These are phyloP conservation scores for Candida silvicultrix DNA, from an alignment of 805 yeast species.

Conservation along the genomic window DNA sequence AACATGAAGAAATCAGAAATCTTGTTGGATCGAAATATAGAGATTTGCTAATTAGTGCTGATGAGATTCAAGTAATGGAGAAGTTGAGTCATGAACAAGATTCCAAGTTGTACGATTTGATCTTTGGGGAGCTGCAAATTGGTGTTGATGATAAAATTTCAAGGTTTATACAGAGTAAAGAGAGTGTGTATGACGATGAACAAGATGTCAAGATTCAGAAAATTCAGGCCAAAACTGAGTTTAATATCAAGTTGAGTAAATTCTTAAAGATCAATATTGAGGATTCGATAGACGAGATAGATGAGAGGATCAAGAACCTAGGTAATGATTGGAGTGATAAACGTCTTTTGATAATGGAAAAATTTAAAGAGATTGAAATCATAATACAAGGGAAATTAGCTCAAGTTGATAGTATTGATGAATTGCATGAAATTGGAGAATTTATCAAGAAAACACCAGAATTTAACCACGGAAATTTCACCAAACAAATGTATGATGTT, in stretches of 20 bases:
- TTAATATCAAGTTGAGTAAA: conserved; percentile 10
- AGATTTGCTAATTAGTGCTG: conserved; percentile 20
- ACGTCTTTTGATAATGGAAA: background rate
- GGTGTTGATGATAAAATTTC: conserved; percentile 12
- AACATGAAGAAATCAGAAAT: conserved; percentile 15
- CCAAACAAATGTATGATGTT: background rate
- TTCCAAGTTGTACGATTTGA: conserved; percentile 13
- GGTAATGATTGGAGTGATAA: conserved; percentile 3
- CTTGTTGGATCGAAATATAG: conserved; percentile 21
- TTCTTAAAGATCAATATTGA: conserved; percentile 8
- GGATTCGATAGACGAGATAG: background rate
- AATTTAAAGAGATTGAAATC: background rate
- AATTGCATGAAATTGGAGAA: background rate
- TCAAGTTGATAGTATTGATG: background rate
- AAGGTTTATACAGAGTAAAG: background rate
- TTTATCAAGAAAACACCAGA: background rate
- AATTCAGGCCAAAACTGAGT: conserved; percentile 6
- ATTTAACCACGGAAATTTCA: background rate
- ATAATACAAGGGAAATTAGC: background rate
- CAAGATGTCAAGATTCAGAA: background rate
- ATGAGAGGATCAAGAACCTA: conserved; percentile 6
- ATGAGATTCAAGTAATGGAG: conserved; percentile 19
- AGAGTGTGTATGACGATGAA: background rate
- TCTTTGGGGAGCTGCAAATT: conserved; percentile 11
- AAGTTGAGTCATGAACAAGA: conserved; percentile 13